Evolutionary conservation across 768 basidiomycete species (phyloP), one percentile per base, ranked within the genome.

Genomic region (Tricholoma hemisulphureum): DNA sequence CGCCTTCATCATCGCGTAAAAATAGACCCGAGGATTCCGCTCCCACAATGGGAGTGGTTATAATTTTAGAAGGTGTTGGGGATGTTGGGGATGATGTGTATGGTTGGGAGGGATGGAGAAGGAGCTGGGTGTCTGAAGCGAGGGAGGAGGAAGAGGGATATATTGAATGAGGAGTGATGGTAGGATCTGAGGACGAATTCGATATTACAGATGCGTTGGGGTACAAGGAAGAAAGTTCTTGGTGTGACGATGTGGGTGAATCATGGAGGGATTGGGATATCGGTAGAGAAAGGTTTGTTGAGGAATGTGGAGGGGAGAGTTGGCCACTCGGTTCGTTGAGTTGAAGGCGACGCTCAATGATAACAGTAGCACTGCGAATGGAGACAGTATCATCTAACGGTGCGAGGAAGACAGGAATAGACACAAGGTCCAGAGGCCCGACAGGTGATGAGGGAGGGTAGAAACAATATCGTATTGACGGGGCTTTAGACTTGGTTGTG

Each of bases 391-490:
- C 71, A 61, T 89, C 86, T 41, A 80, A 60, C 6, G 88, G 84
- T n/a, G 80, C 78, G 46, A 91, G 75, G 52, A 78, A 76, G 57
- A 93, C 74, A 13, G 83, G 80, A 56, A 89, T 79, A 54, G 88
- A 81, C 26, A 92, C 77, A 32, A 89, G 78, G 69, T 92, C 91
- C 45, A 83, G 76, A 23, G 91, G 91, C 20, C 88, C 90, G 51
- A 91, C 77, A 6, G 89, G 81, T 39, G 74, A 64, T 20, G 77
- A 73, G 26, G 89, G 87, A 0, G 78, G 63, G 58, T 80, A 75
- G 48, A 90, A 66, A 49, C 76, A 75, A 68, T 89, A 92, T 53
- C 80, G 82, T 66, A 91, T 74, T 48, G 79, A 69, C 5, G 84
- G 82, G 1, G 80, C 78, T 56, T 82, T 83, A 28, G 82, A 80